These are phyloP conservation scores for Chalciporus sp. DNA, from an alignment of 1,284 basidiomycete species.

Conservation along the genomic window DNA sequence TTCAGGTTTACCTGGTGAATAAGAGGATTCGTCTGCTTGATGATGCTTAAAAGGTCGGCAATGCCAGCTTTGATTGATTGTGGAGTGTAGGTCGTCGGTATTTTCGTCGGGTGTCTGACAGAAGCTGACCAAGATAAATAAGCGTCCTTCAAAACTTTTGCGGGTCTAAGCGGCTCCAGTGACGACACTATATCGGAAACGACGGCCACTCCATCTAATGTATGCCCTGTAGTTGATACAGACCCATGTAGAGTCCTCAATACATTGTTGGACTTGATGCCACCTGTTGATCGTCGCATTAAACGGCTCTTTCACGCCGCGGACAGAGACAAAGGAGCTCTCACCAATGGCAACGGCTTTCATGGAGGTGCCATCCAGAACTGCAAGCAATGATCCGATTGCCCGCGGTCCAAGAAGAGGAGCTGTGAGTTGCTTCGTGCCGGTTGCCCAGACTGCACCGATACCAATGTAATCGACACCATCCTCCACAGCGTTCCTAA, in stretches of 20 bases:
- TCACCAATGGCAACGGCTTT: constrained; percentile 84
- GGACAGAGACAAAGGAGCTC: constrained; percentile 17
- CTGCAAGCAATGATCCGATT: constrained; percentile 65
- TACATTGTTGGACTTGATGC: constrained; percentile 78
- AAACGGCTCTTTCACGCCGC: background rate
- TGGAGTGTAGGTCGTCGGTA: constrained; percentile 18
- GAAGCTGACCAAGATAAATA: constrained; percentile 42
- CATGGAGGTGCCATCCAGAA: constrained; percentile 62
- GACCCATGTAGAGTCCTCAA: constrained; percentile 73
- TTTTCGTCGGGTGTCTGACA: constrained; percentile 29
- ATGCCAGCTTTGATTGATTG: constrained; percentile 40
- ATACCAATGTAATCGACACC: constrained; percentile 87
- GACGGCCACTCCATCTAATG: constrained; percentile 84
- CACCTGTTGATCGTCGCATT: constrained; percentile 52
- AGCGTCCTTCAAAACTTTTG: constrained; percentile 50
- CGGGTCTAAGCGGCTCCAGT: constrained; percentile 58
- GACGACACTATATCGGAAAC: constrained; percentile 88
- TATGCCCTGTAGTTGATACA: constrained; percentile 56
- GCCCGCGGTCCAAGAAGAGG: constrained; percentile 65
- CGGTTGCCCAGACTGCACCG: constrained; percentile 77
- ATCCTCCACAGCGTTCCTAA: constrained; percentile 54
- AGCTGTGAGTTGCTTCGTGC: constrained; percentile 69
- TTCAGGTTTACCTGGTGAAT: constrained; percentile 70
- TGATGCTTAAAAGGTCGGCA: constrained; percentile 49
- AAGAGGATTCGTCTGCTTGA: constrained; percentile 63